phyloP scores from a whole-genome alignment of 1,284 basidiomycete species.

The Anthracocystis panici-leucophaei region DNA sequence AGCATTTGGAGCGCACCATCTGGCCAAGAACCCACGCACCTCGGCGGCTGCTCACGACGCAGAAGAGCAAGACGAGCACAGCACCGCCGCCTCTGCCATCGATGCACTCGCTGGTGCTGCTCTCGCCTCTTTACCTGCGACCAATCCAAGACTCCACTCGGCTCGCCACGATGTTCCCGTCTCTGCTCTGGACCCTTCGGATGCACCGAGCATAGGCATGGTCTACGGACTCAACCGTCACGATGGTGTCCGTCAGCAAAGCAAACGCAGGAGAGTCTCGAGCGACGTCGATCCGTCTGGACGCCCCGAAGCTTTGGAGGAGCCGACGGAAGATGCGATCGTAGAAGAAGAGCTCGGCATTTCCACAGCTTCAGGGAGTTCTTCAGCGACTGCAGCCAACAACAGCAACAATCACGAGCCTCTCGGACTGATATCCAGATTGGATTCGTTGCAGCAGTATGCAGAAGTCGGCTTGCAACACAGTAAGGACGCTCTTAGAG shows the following conservation, averaged over 20 bases:
- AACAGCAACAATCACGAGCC: constrained; percentile 13
- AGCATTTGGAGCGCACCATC: constrained; percentile 45
- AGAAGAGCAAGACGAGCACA: constrained; percentile 37
- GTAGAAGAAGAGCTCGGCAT: constrained; percentile 12
- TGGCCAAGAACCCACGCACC: constrained; percentile 44
- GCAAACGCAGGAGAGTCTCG: constrained; percentile 31
- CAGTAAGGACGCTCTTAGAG: constrained; percentile 49
- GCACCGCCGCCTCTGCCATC: constrained; percentile 34
- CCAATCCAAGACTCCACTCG: constrained; percentile 36
- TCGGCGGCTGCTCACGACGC: constrained; percentile 24
- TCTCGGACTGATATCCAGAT: constrained; percentile 22
- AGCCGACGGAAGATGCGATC: constrained; percentile 7
- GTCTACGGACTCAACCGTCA: constrained; percentile 50
- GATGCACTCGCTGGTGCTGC: constrained; percentile 49
- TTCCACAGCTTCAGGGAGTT: constrained; percentile 18
- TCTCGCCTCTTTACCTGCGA: constrained; percentile 36
- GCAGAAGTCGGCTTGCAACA: constrained; percentile 50
- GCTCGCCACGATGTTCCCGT: constrained; percentile 49
- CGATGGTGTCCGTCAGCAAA: constrained; percentile 12
- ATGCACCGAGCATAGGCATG: constrained; percentile 52
- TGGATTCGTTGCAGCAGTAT: constrained; percentile 47
- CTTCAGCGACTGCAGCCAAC: constrained; percentile 9
- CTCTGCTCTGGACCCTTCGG: constrained; percentile 42
- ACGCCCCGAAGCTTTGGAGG: not conserved
- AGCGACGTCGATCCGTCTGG: not conserved